Percentiles rank a stretch among this genome's conserved stretches.
These are phyloP conservation scores for Jamesozyma gamospora DNA, from an alignment of 805 yeast genomes.

Conservation along the genomic window DNA sequence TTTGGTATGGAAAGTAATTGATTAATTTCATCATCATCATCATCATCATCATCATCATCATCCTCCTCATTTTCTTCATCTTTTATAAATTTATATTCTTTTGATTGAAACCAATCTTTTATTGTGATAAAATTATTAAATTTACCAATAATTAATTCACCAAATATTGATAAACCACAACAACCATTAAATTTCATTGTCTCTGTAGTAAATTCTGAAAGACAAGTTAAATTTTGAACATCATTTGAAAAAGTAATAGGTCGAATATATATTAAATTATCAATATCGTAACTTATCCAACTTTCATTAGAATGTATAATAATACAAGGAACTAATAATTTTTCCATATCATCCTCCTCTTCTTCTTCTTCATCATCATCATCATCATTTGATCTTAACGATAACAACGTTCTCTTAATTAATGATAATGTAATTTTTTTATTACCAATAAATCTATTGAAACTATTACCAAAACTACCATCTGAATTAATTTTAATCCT, in stretches of 20 bases:
- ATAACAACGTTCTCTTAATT: constrained; percentile 14
- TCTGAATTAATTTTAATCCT: constrained; percentile 31
- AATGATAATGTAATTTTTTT: constrained; percentile 36
- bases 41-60: constrained; percentile 11
- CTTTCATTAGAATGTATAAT: constrained; percentile 27
- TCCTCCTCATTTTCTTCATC: constrained; percentile 3
- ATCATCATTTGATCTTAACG: constrained; percentile 12
- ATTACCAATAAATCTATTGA: constrained; percentile 66
- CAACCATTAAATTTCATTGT: constrained; percentile 20
- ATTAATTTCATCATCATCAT: constrained; percentile 9
- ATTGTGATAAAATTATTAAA: constrained; percentile 13
- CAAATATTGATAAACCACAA: constrained; percentile 20
- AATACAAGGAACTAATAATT: constrained; percentile 13
- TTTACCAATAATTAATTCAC: constrained; percentile 23
- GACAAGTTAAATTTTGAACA: constrained; percentile 5
- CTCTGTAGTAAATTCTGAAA: constrained; percentile 16
- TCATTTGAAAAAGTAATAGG: constrained; percentile 20
- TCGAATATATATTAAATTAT: constrained; percentile 17
- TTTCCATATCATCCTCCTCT: constrained; percentile 7
- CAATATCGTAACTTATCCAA: constrained; percentile 26
- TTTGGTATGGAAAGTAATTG: constrained; percentile 5
- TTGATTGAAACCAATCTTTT: constrained; percentile 18
- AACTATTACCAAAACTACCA: constrained; percentile 56
- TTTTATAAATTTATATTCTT: constrained; percentile 1
- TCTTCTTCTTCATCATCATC: constrained; percentile 6